Evolutionary conservation across 345 rosid species (phyloP).

Genomic region (Populus alba): DNA sequence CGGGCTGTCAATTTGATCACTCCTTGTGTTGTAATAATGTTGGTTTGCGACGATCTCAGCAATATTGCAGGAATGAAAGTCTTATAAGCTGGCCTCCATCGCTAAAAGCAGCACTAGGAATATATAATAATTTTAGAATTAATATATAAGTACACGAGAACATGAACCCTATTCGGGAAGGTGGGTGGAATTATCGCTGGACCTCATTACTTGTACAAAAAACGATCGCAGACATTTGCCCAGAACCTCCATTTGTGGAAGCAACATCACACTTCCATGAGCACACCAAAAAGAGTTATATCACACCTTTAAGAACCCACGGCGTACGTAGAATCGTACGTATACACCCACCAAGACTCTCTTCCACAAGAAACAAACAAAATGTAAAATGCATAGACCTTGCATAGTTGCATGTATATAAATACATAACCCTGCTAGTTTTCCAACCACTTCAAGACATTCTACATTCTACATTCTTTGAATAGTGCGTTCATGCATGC

Average conservation of each 20-base stretch:
- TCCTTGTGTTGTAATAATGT: background rate
- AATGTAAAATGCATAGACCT: background rate
- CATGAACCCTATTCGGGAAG: slow-evolving; percentile 1
- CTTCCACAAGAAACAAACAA: background rate
- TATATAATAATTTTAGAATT: background rate
- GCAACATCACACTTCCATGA: slow-evolving; percentile 16
- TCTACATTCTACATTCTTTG: background rate
- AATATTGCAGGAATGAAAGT: background rate
- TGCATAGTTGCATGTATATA: slow-evolving; percentile 9
- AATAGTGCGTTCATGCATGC: background rate
- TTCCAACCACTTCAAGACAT: background rate
- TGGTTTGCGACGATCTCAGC: background rate
- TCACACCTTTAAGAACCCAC: slow-evolving; percentile 6
- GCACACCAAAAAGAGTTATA: background rate
- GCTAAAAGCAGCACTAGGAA: background rate
- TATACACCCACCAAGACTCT: background rate
- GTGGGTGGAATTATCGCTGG: slow-evolving; percentile 23
- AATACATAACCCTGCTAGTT: background rate
- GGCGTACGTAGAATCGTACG: slow-evolving; percentile 3
- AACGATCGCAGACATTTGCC: background rate
- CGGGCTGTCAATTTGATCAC: too few species aligned
- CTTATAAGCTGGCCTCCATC: background rate
- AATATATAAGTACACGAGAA: background rate
- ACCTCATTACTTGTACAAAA: slow-evolving; percentile 24
- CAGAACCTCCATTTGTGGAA: slow-evolving; percentile 5